These are phyloP conservation scores for Endoconidiophora laricicola DNA, from an alignment of 2,329 filamentous ascomycete species.

Conservation along the genomic window DNA sequence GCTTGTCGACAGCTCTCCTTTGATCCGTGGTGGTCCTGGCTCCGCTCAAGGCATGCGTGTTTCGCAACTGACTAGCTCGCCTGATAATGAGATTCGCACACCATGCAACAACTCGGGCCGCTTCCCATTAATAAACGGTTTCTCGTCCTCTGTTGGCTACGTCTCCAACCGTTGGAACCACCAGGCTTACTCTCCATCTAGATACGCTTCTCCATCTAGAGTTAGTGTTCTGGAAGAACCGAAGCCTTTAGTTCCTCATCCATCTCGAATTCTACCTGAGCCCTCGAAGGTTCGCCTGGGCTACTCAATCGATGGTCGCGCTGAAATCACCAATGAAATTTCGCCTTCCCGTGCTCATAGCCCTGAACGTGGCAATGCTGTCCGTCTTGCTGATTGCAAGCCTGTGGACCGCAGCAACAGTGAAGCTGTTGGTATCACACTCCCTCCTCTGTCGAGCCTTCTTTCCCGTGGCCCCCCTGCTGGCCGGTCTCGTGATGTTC, in stretches of 20 bases:
- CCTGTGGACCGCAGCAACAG: conserved; percentile 53
- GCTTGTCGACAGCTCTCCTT: conserved; percentile 10
- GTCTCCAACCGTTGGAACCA: conserved; percentile 41
- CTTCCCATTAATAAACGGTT: conserved; percentile 12
- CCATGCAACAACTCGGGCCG: conserved; percentile 7
- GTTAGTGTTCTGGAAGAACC: conserved; percentile 17
- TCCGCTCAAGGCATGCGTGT: not conserved
- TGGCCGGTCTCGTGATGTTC: conserved; percentile 70
- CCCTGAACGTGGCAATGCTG: conserved; percentile 30
- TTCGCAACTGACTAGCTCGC: conserved; percentile 8
- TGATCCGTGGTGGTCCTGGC: conserved; percentile 1
- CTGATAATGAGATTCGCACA: conserved; percentile 12
- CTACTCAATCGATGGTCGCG: conserved; percentile 76
- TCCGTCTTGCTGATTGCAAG: conserved; percentile 18
- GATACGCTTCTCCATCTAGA: conserved; percentile 24
- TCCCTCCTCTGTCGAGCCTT: conserved; percentile 38
- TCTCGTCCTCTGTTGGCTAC: conserved; percentile 28
- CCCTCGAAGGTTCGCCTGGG: conserved; percentile 47
- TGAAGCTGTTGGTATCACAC: conserved; percentile 40
- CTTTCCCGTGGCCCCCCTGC: conserved; percentile 31
- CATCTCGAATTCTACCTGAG: conserved; percentile 1
- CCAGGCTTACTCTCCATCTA: conserved; percentile 27
- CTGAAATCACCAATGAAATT: conserved; percentile 59
- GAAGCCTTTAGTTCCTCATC: conserved; percentile 16
- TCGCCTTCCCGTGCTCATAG: conserved; percentile 47